Evolutionary conservation across 768 basidiomycete species (phyloP).

Genomic region (Udeniomyces megalosporus): DNA sequence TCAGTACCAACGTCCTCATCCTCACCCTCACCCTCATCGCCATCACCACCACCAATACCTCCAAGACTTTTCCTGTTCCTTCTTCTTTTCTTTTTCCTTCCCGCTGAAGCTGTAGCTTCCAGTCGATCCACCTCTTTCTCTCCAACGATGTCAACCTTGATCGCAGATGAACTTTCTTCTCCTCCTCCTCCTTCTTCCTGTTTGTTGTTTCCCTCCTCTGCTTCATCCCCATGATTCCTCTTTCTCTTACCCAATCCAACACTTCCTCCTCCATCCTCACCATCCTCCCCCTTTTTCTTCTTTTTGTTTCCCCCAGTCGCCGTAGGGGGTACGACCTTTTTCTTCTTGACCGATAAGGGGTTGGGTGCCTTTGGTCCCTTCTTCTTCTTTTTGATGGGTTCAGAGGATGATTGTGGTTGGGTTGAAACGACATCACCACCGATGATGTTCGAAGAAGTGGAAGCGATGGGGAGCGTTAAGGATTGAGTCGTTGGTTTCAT

Average conservation of each 20-base stretch:
- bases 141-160: background rate
- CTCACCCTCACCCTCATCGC: background rate
- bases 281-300: constrained; percentile 1
- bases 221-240: background rate
- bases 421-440: background rate
- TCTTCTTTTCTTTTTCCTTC: constrained; percentile 15
- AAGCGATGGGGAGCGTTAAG: background rate
- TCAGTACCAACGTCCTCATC: no score
- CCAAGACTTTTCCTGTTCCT: constrained; percentile 2
- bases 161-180: background rate
- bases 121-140: constrained; percentile 2
- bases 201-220: constrained; percentile 6
- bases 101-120: constrained; percentile 11
- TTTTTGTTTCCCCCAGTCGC: constrained; percentile 7
- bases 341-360: constrained; percentile 84
- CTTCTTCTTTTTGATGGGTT: constrained; percentile 35
- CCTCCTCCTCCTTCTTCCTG: background rate
- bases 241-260: constrained; percentile 15
- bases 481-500: constrained; percentile 3
- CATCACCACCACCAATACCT: background rate
- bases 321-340: constrained; percentile 32
- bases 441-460: background rate
- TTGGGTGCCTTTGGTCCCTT: constrained; percentile 76
- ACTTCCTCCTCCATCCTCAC: no score
- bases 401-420: constrained; percentile 21